Base-by-base conservation (phyloP, 2,329 filamentous ascomycete species). In the Graphilbum fragrans region DNA sequence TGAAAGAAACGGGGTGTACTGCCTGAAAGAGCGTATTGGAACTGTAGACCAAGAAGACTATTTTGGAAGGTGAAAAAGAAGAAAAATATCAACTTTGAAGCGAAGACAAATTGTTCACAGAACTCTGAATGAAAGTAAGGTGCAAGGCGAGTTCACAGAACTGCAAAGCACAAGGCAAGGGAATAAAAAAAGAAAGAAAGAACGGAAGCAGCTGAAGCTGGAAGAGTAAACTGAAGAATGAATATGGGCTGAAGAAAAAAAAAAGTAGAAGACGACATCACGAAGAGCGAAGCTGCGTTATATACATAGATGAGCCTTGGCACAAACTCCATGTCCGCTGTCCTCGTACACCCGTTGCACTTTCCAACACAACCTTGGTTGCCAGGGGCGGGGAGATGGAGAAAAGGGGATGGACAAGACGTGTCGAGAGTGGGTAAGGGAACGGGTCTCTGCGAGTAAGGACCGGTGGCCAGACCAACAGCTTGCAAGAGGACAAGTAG, bases 81-180 rank as follows among this genome's bases (percentile, higher is more conserved):
- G 20, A 29, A 41, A 35, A 33, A 23, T 34, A 14, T 14, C 29
- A 45, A n/a, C n/a, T n/a, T n/a, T n/a, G n/a, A n/a, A n/a, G n/a
- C n/a, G n/a, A n/a, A 36, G 17, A 18, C 33, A 41, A 31, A 27
- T 31, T 38, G 37, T 45, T 47, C 45, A 45, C 38, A 45, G 43
- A 46, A 49, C 37, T 31, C n/a, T 12, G 12, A 7, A 35, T 21
- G 12, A 23, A 31, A 31, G 19, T 17, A 33, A 22, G 22, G 34
- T n/a, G n/a, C n/a, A 41, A 40, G 38, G 40, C 38, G 35, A 43
- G 43, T 47, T 47, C 42, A 45, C 42, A 48, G 43, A 48, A 49
- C 47, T 43, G 44, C 36, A 45, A 45, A 45, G 27, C 16, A 22
- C 21, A 37, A 29, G 36, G n/a, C 14, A 31, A 31, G 35, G n/a